A percentile compares a stretch with the other conserved stretches of the same genome.
phyloP scores from a whole-genome alignment of 192 early-diverging fungal genomes.

The Fimicolochytrium jonesii region DNA sequence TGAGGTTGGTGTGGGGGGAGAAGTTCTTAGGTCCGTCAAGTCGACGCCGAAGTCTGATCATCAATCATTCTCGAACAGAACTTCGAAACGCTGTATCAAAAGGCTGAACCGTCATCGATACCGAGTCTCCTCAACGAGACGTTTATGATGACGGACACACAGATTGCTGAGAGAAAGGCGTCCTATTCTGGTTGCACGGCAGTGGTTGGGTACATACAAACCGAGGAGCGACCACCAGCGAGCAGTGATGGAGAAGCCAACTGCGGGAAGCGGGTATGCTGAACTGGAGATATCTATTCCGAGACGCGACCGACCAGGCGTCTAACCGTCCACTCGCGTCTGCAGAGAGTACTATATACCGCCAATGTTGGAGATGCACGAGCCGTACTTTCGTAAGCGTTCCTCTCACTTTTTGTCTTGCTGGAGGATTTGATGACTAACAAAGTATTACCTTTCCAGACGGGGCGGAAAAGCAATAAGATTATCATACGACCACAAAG shows the following conservation, averaged over 20 bases:
- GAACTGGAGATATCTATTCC: not conserved
- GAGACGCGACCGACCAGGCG: not conserved
- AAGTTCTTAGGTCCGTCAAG: too few species aligned
- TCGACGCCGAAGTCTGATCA: too few species aligned
- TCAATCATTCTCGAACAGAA: too few species aligned
- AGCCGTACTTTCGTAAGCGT: conserved; percentile 74
- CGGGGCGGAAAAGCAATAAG: conserved; percentile 77
- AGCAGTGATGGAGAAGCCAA: not conserved
- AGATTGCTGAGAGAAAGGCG: conserved; percentile 71
- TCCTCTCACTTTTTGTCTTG: conserved; percentile 1
- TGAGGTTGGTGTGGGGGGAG: conserved; percentile 48
- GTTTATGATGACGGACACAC: conserved; percentile 79
- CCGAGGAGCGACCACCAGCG: conserved; percentile 44
- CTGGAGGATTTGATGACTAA: too few species aligned
- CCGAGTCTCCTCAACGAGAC: conserved; percentile 78
- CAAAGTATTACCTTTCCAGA: conserved; percentile 37
- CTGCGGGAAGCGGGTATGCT: not conserved
- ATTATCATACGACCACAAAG: conserved; percentile 98
- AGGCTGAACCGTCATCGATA: conserved; percentile 54
- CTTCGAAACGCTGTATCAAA: conserved; percentile 58
- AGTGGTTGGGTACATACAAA: conserved; percentile 69
- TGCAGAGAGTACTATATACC: conserved; percentile 79
- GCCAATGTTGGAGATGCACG: conserved; percentile 98
- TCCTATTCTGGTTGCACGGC: conserved; percentile 90
- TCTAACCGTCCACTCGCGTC: not conserved